Conservation (phyloP, 129 eudicot species). For the Sambucus nigra region DNA sequence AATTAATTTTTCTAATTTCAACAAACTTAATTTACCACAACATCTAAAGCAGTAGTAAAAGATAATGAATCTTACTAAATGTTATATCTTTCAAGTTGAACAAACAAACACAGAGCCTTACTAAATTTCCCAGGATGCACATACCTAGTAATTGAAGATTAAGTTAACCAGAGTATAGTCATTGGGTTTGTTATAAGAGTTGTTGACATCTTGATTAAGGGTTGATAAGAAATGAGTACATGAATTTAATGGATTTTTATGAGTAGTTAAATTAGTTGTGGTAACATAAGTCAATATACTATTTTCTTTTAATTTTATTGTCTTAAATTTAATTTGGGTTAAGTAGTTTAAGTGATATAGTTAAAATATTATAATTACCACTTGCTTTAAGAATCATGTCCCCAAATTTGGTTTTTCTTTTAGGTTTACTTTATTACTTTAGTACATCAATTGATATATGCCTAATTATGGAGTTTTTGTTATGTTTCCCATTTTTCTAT, state of each 20-base stretch:
- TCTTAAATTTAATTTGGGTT: no score
- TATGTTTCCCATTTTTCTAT: no score
- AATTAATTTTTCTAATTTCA: constrained; percentile 37
- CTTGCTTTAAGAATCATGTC: no score
- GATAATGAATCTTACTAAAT: constrained; percentile 56
- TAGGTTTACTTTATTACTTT: no score
- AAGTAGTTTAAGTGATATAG: no score
- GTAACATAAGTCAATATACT: no score
- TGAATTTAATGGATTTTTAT: constrained; percentile 5
- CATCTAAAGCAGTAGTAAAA: constrained; percentile 48
- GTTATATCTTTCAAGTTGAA: constrained; percentile 39
- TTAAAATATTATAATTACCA: no score
- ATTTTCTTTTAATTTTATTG: no score
- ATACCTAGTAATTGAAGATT: constrained; percentile 69
- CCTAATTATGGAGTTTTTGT: no score
- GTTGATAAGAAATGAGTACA: background rate
- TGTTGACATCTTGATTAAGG: constrained; percentile 4
- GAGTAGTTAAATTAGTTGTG: constrained; percentile 4
- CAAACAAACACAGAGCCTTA: constrained; percentile 47
- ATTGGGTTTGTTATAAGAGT: constrained; percentile 27
- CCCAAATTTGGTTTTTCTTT: no score
- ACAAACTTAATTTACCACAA: constrained; percentile 46
- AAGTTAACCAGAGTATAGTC: constrained; percentile 31
- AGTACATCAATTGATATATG: no score
- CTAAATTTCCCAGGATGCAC: constrained; percentile 47